These are phyloP conservation scores for Russula sp. DNA, from an alignment of 768 basidiomycete genomes.

Conservation along the genomic window DNA sequence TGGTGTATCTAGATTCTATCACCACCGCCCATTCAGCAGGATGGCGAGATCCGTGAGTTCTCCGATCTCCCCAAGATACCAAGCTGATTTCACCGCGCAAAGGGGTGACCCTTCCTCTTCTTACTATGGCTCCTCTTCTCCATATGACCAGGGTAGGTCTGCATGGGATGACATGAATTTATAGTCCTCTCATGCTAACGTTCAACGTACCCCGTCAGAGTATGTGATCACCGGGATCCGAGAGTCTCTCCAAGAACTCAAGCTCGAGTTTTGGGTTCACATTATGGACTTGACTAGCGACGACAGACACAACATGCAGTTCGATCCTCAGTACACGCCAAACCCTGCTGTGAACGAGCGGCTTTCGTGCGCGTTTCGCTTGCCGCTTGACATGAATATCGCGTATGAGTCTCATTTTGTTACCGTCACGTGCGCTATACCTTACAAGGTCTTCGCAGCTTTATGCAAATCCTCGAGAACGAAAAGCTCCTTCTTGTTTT, in stretches of 20 bases:
- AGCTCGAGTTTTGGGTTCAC: conserved; percentile 1
- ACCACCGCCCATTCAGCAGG: background rate
- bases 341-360: background rate
- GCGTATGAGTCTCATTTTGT: background rate
- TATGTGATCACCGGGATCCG: background rate
- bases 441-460: background rate
- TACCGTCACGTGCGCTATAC: background rate
- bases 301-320: conserved; percentile 5
- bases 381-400: conserved; percentile 5
- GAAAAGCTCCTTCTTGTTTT: conserved; percentile 17
- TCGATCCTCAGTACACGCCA: conserved; percentile 2
- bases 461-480: conserved; percentile 13
- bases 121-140: background rate
- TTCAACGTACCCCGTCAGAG: background rate
- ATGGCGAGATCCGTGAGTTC: background rate
- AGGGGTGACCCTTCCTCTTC: background rate
- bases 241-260: background rate
- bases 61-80: background rate
- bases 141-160: conserved; percentile 7
- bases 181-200: background rate
- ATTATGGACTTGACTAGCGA: conserved; percentile 8
- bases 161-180: background rate
- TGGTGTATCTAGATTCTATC: background rate
- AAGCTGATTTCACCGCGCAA: background rate
- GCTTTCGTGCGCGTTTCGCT: background rate